Conservation (phyloP, 1,284 basidiomycete genomes). For the Calocybe gambosa region DNA sequence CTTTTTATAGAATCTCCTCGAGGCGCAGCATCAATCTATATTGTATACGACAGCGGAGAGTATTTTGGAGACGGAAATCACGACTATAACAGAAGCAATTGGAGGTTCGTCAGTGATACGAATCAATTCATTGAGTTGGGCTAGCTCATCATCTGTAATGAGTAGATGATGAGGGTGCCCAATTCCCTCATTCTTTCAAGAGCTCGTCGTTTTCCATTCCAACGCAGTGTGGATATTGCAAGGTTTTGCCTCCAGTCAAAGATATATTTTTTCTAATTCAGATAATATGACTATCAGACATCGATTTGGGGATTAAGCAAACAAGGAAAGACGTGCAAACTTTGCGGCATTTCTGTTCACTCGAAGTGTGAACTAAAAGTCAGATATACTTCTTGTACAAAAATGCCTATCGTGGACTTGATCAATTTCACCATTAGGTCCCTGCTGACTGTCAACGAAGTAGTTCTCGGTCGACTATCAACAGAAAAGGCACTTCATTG, state of each 20-base stretch:
- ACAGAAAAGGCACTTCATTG: conserved; percentile 19
- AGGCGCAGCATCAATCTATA: conserved; percentile 55
- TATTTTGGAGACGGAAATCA: conserved; percentile 53
- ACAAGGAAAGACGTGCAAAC: conserved; percentile 76
- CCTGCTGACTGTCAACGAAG: conserved; percentile 60
- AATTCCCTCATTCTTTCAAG: conserved; percentile 74
- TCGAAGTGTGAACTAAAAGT: conserved; percentile 82
- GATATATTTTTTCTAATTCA: background rate
- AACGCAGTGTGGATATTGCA: conserved; percentile 74
- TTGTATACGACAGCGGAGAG: conserved; percentile 49
- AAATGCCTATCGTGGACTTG: background rate
- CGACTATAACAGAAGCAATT: conserved; percentile 55
- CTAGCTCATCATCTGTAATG: background rate
- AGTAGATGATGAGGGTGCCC: conserved; percentile 65
- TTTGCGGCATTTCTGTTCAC: conserved; percentile 77
- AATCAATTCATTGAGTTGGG: background rate
- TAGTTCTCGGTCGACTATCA: conserved; percentile 17
- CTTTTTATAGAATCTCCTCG: conserved; percentile 51
- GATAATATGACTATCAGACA: conserved; percentile 35
- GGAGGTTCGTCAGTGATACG: conserved; percentile 38
- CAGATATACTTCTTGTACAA: conserved; percentile 9
- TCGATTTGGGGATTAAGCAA: conserved; percentile 83
- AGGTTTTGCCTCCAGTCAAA: conserved; percentile 35
- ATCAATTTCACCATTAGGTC: conserved; percentile 32
- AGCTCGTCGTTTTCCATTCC: conserved; percentile 80